These are phyloP conservation scores for Pleurostoma richardsiae DNA, from an alignment of 2,329 filamentous ascomycete species.

Conservation along the genomic window DNA sequence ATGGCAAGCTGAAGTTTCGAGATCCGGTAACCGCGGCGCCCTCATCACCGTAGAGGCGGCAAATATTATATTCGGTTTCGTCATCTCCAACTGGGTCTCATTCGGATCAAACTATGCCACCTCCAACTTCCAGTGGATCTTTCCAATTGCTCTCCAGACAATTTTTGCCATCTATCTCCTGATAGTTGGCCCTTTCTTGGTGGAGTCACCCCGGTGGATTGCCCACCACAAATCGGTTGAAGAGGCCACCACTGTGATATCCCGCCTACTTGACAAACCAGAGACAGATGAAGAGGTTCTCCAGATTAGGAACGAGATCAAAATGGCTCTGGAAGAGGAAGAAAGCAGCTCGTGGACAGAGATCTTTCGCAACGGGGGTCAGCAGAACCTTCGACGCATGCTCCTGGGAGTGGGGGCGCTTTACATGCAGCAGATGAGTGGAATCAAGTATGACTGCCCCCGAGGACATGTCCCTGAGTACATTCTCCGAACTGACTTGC, in stretches of 20 bases:
- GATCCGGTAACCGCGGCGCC: slow-evolving; percentile 1
- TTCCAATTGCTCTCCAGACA: not conserved
- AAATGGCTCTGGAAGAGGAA: not conserved
- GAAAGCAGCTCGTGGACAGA: not conserved
- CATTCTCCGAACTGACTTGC: too few relatives aligned
- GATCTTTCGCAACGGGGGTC: slow-evolving; percentile 4
- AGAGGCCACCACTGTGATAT: slow-evolving; percentile 1
- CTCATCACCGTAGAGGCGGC: slow-evolving; percentile 2
- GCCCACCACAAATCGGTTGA: not conserved
- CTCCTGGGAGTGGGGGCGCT: slow-evolving; percentile 3
- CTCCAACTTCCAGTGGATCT: slow-evolving; percentile 1
- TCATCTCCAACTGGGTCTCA: slow-evolving; percentile 2
- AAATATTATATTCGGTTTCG: slow-evolving; percentile 3
- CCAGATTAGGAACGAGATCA: not conserved
- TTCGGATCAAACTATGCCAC: slow-evolving; percentile 1
- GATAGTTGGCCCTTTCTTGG: slow-evolving; percentile 1
- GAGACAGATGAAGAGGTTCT: slow-evolving; percentile 1
- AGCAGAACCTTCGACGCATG: slow-evolving; percentile 5
- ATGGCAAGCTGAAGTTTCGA: slow-evolving; percentile 3
- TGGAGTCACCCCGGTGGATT: slow-evolving; percentile 1
- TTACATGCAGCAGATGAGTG: slow-evolving; percentile 4
- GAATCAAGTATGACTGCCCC: not conserved
- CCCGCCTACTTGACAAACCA: slow-evolving; percentile 1
- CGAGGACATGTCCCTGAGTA: too few relatives aligned
- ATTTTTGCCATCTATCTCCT: slow-evolving; percentile 2